These are phyloP conservation scores for Cutaneotrichosporon cyanovorans DNA, from an alignment of 1,284 basidiomycete genomes.

Conservation along the genomic window DNA sequence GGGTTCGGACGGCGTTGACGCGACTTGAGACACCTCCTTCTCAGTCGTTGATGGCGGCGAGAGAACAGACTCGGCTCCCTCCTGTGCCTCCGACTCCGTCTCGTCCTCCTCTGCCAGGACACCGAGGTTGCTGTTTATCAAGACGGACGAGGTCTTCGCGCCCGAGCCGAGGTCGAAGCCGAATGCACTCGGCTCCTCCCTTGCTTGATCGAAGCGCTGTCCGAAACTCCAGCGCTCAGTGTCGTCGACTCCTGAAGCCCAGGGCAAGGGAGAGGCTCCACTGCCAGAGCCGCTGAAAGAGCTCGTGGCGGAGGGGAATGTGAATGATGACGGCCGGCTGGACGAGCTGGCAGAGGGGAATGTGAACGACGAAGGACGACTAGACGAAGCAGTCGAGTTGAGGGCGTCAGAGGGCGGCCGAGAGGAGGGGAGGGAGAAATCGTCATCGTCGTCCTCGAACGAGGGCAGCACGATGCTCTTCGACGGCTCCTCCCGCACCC, in stretches of 20 bases:
- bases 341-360: conserved; percentile 13
- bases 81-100: conserved; percentile 30
- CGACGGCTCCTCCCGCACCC: conserved; percentile 5
- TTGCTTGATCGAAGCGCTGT: conserved; percentile 15
- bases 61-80: conserved; percentile 5
- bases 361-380: conserved; percentile 25
- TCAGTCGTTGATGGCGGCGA: conserved; percentile 3
- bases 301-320: background rate
- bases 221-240: conserved; percentile 14
- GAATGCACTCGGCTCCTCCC: conserved; percentile 26
- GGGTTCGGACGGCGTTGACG: conserved; percentile 15
- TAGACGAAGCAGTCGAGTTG: conserved; percentile 24
- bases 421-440: conserved; percentile 20
- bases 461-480: conserved; percentile 34
- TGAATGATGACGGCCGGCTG: conserved; percentile 7
- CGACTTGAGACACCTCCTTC: background rate
- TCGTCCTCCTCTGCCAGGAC: conserved; percentile 36
- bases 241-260: conserved; percentile 18
- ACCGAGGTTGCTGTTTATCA: conserved; percentile 22
- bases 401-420: conserved; percentile 30
- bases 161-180: conserved; percentile 16
- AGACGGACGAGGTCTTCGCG: conserved; percentile 13
- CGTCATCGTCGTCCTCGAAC: conserved; percentile 37
- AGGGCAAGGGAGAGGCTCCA: conserved; percentile 18
- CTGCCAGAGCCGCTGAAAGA: background rate